Conservation (phyloP, 441 rosid species). For the Francoa sonchifolia region DNA sequence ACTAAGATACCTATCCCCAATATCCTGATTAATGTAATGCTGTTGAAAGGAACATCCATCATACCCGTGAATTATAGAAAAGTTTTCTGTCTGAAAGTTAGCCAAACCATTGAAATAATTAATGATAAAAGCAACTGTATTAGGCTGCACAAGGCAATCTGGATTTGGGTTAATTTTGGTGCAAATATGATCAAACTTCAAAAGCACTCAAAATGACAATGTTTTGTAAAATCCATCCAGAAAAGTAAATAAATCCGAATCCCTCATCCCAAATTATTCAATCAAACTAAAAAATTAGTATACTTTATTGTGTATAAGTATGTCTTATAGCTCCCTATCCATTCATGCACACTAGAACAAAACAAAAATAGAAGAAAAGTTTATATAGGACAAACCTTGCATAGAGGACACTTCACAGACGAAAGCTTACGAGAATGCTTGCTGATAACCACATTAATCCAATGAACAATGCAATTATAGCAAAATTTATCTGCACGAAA, state of each 20-base stretch:
- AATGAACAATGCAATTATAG: conserved; percentile 58
- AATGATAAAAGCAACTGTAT: background rate
- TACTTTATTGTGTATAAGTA: too few relatives aligned
- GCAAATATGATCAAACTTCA: too few relatives aligned
- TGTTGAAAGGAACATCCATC: conserved; percentile 57
- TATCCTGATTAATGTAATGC: conserved; percentile 33
- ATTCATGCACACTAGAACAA: background rate
- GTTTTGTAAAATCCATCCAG: too few relatives aligned
- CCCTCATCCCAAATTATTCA: too few relatives aligned
- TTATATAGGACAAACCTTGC: conserved; percentile 50
- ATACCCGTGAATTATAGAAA: conserved; percentile 51
- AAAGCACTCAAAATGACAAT: too few relatives aligned
- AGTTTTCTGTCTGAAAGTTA: conserved; percentile 48
- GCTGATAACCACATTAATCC: conserved; percentile 61
- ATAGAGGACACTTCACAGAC: conserved; percentile 69
- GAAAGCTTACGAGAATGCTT: conserved; percentile 30
- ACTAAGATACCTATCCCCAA: conserved; percentile 33
- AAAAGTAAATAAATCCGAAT: too few relatives aligned
- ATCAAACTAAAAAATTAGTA: too few relatives aligned
- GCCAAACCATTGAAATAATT: conserved; percentile 2
- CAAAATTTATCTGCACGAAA: conserved; percentile 92
- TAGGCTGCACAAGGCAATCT: rapidly evolving
- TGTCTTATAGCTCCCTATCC: background rate
- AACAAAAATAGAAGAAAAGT: conserved; percentile 1
- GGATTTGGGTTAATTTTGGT: background rate